These are phyloP conservation scores for Boletus barrowsii DNA, from an alignment of 768 basidiomycete genomes.

Conservation along the genomic window DNA sequence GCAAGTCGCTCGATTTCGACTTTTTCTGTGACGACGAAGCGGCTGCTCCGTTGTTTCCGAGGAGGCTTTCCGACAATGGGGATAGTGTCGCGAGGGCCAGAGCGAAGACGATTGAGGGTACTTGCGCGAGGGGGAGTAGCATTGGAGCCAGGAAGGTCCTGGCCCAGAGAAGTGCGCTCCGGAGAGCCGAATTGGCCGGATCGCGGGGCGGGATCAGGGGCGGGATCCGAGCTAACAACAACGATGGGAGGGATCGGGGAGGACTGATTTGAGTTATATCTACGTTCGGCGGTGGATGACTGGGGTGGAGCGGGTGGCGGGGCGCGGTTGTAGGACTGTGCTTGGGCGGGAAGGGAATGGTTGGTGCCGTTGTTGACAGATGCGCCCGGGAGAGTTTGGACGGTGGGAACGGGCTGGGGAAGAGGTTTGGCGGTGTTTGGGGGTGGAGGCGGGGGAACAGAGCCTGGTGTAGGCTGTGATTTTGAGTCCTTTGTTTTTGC, in stretches of 20 bases:
- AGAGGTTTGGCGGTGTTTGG: slow-evolving; percentile 65
- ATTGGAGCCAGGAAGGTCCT: slow-evolving; percentile 44
- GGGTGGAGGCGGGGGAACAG: slow-evolving; percentile 56
- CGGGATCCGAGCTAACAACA: slow-evolving; percentile 74
- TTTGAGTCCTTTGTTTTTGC: slow-evolving; percentile 69
- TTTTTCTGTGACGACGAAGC: slow-evolving; percentile 94
- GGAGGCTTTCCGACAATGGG: slow-evolving; percentile 95
- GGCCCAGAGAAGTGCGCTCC: slow-evolving; percentile 45
- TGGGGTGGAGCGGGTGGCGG: slow-evolving; percentile 39
- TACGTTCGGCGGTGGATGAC: slow-evolving; percentile 54
- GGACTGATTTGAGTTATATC: slow-evolving; percentile 42
- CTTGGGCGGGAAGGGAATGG: slow-evolving; percentile 42
- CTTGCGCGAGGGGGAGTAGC: slow-evolving; percentile 64
- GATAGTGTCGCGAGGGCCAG: slow-evolving; percentile 92
- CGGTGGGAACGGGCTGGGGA: slow-evolving; percentile 46
- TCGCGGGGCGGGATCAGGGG: slow-evolving; percentile 46
- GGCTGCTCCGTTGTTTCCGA: slow-evolving; percentile 94
- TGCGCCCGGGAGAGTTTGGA: slow-evolving; percentile 35
- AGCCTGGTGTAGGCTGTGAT: slow-evolving; percentile 36
- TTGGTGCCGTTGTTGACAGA: slow-evolving; percentile 35
- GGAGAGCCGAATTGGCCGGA: slow-evolving; percentile 40
- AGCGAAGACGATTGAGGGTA: slow-evolving; percentile 70
- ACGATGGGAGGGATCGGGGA: slow-evolving; percentile 77
- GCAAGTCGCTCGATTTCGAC: slow-evolving; percentile 95
- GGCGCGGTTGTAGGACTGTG: slow-evolving; percentile 41